phyloP scores from a whole-genome alignment of 208 protist species.

The Plasmodiophora brassicae region DNA sequence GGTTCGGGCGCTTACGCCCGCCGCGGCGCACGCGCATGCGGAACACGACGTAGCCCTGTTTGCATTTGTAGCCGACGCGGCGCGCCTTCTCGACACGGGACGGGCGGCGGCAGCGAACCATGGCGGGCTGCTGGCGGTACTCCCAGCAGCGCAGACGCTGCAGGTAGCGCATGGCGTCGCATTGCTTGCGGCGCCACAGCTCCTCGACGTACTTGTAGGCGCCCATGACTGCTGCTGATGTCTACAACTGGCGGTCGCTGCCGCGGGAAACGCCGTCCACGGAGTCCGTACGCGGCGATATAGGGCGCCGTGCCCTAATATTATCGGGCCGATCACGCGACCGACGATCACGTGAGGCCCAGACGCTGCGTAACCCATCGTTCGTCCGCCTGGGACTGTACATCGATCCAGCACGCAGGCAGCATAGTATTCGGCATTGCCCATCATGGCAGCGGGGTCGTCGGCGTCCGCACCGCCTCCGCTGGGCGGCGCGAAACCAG shows the following conservation, averaged over 20 bases:
- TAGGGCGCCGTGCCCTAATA: neutral
- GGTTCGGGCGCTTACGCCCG: slow-evolving; percentile 90
- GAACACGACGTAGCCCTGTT: slow-evolving; percentile 98
- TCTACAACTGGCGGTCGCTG: neutral
- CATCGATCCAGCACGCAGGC: too few species aligned
- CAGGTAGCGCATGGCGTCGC: slow-evolving; percentile 98
- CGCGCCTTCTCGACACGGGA: slow-evolving; percentile 98
- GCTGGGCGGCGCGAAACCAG: too few species aligned
- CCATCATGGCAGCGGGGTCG: too few species aligned
- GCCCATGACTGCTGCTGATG: slow-evolving; percentile 71
- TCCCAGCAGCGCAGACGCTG: slow-evolving; percentile 97
- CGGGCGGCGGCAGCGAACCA: slow-evolving; percentile 84
- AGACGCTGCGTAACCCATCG: too few species aligned
- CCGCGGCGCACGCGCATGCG: slow-evolving; percentile 95
- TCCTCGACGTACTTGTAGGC: slow-evolving; percentile 99
- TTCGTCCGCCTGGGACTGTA: too few species aligned
- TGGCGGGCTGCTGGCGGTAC: slow-evolving; percentile 84
- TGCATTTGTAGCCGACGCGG: slow-evolving; percentile 98
- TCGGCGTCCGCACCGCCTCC: too few species aligned
- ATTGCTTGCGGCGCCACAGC: slow-evolving; percentile 99
- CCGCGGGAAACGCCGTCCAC: neutral
- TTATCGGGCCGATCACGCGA: too few species aligned
- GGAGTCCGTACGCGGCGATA: neutral
- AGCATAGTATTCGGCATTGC: too few species aligned
- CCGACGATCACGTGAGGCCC: too few species aligned